Conservation (phyloP, 495 filamentous ascomycete genomes). For the Tuber melanosporum region DNA sequence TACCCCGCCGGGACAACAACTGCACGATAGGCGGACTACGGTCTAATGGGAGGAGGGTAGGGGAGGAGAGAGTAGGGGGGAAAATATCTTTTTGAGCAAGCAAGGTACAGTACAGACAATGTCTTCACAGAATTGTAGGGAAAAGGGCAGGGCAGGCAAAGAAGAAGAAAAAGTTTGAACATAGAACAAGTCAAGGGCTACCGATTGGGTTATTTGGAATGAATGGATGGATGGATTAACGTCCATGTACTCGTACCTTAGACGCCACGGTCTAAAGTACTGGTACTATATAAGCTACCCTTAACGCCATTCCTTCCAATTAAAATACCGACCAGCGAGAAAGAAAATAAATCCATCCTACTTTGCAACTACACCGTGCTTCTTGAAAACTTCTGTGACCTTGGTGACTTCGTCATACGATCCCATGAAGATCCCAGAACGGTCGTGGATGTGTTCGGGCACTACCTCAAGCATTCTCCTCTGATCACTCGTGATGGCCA, state of each 20-base stretch:
- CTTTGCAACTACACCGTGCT: constrained; percentile 41
- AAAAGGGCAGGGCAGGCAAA: not conserved
- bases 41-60: not conserved
- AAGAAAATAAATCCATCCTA: not conserved
- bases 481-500: constrained; percentile 85
- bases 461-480: constrained; percentile 80
- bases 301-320: not conserved
- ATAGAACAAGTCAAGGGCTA: not conserved
- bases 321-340: not conserved
- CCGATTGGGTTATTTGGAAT: not conserved
- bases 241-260: not conserved
- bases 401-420: constrained; percentile 93
- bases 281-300: not conserved
- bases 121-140: not conserved
- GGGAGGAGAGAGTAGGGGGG: not conserved
- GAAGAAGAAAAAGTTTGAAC: not conserved
- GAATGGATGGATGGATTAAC: not conserved
- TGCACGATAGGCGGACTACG: not conserved
- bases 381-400: constrained; percentile 66
- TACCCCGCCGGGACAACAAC: not conserved
- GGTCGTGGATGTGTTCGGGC: constrained; percentile 91
- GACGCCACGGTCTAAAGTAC: not conserved
- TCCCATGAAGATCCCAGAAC: constrained; percentile 91
- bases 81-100: not conserved
- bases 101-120: not conserved